These are phyloP conservation scores for Aspergillus candidus DNA, from an alignment of 2,329 filamentous ascomycete species.

Conservation along the genomic window DNA sequence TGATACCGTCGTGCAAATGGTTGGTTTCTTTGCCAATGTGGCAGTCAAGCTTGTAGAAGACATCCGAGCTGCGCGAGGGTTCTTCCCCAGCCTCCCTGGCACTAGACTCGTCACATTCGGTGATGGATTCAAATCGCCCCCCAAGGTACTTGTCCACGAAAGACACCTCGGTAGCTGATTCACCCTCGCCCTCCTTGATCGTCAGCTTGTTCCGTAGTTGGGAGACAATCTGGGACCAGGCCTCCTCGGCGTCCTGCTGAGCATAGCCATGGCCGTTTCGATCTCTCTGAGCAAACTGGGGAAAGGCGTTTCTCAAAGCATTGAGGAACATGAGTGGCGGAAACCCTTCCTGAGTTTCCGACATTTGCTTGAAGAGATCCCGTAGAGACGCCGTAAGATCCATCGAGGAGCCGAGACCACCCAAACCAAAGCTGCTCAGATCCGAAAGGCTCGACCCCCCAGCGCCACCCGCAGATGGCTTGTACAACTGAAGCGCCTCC, in stretches of 20 bases:
- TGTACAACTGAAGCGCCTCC: constrained; percentile 64
- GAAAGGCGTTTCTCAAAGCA: constrained; percentile 70
- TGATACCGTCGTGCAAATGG: constrained; percentile 82
- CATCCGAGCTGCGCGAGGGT: constrained; percentile 60
- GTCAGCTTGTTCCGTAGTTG: constrained; percentile 74
- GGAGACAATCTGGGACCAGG: constrained; percentile 90
- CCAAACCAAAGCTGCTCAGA: constrained; percentile 51
- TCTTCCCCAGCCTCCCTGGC: constrained; percentile 71
- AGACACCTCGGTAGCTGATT: constrained; percentile 50
- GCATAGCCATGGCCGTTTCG: constrained; percentile 79
- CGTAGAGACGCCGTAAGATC: constrained; percentile 74
- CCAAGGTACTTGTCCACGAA: constrained; percentile 90
- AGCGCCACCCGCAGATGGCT: constrained; percentile 27
- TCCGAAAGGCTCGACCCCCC: constrained; percentile 35
- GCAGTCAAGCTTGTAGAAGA: constrained; percentile 90
- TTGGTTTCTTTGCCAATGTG: constrained; percentile 86
- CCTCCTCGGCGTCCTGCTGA: constrained; percentile 98
- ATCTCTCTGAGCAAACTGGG: constrained; percentile 86
- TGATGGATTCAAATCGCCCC: constrained; percentile 69
- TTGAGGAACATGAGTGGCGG: constrained; percentile 76
- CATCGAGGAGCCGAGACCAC: constrained; percentile 53
- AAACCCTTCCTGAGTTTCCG: constrained; percentile 80
- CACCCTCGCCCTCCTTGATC: constrained; percentile 47
- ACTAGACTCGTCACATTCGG: constrained; percentile 76
- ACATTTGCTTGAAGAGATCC: constrained; percentile 83